Conservation (phyloP, 148 eudicot species). For the Rhododendron henanense region DNA sequence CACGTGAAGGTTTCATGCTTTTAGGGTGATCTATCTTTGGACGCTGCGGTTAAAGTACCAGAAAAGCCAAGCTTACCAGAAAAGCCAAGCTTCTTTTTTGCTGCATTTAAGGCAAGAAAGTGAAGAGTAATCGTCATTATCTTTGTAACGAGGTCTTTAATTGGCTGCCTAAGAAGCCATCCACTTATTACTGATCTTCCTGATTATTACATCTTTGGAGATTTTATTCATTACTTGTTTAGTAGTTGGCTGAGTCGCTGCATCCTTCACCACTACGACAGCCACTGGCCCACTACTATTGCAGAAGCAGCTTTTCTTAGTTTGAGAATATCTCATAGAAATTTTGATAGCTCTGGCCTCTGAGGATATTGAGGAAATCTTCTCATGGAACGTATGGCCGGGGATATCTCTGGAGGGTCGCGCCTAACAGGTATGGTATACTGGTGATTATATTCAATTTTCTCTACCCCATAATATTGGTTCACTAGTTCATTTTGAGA, state of each 20-base stretch:
- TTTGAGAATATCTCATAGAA: not conserved
- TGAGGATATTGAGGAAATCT: constrained; percentile 13
- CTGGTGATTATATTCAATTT: not conserved
- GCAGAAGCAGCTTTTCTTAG: not conserved
- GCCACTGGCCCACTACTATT: not conserved
- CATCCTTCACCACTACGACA: not conserved
- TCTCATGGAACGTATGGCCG: constrained; percentile 32
- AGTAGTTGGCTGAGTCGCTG: constrained; percentile 8
- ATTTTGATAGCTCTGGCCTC: not conserved
- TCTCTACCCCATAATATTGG: not conserved
- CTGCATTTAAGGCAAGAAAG: not conserved
- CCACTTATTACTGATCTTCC: constrained; percentile 5
- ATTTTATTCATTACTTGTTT: not conserved
- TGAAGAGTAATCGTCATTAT: not conserved
- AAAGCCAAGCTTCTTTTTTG: not conserved
- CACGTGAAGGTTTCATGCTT: constrained; percentile 17
- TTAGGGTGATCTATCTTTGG: constrained; percentile 15
- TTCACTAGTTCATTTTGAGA: not conserved
- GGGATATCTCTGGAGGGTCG: constrained; percentile 30
- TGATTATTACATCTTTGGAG: not conserved
- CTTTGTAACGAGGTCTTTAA: not conserved
- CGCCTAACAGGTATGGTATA: constrained; percentile 27
- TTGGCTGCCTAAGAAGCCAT: not conserved
- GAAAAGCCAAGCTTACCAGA: not conserved
- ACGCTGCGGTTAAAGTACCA: not conserved